Evolutionary conservation across 2,329 filamentous ascomycete species (phyloP).

Genomic region (Hypoxylon sp.): DNA sequence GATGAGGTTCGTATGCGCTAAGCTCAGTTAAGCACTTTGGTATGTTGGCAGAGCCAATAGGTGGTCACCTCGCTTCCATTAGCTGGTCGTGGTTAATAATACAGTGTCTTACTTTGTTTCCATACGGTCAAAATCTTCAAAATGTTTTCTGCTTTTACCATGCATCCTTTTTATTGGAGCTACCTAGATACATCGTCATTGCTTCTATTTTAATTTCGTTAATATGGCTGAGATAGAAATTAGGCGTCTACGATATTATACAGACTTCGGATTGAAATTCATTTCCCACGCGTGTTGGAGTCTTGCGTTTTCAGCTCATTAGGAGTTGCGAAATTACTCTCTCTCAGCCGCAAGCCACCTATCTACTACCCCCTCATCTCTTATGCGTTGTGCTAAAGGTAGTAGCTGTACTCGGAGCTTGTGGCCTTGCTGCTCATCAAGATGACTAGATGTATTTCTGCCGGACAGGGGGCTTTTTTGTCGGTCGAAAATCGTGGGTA

Average conservation of each 20-base stretch:
- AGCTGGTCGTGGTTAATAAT: conserved; percentile 28
- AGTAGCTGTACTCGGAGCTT: background rate
- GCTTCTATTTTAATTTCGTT: background rate
- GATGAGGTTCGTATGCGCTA: conserved; percentile 15
- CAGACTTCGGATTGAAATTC: background rate
- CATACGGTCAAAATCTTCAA: conserved; percentile 4
- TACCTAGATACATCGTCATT: background rate
- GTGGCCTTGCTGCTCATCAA: background rate
- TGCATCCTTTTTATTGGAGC: background rate
- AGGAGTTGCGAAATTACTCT: conserved; percentile 14
- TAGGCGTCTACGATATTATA: conserved; percentile 1
- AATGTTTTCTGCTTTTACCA: conserved; percentile 17
- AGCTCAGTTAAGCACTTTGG: conserved; percentile 19
- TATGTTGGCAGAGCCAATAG: conserved; percentile 20
- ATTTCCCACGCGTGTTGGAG: background rate
- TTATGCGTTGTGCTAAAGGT: background rate
- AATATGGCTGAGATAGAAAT: conserved; percentile 2
- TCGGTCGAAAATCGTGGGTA: background rate
- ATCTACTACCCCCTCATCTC: background rate
- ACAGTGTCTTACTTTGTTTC: conserved; percentile 1
- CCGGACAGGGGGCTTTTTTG: background rate
- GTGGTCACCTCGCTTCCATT: conserved; percentile 31
- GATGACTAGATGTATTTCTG: background rate
- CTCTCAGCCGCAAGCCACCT: conserved; percentile 26
- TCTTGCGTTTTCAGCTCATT: conserved; percentile 2